Conservation (phyloP, 345 rosid species). For the Abelmoschus esculentus region DNA sequence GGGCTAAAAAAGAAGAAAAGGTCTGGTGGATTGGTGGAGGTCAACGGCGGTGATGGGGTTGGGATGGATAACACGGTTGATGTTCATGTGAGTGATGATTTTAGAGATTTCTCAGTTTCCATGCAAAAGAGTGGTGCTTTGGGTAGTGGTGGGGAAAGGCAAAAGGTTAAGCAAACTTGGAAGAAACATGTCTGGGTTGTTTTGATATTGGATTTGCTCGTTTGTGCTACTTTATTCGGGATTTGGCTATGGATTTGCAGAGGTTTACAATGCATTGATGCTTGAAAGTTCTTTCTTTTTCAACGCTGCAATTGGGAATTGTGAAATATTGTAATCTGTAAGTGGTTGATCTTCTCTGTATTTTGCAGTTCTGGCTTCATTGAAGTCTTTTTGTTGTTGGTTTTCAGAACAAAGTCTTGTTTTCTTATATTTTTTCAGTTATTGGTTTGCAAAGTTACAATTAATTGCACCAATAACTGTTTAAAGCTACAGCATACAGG, state of each 20-base stretch:
- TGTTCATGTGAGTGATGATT: constrained; percentile 22
- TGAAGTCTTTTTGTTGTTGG: constrained; percentile 15
- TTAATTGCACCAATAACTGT: constrained; percentile 7
- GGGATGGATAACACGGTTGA: constrained; percentile 38
- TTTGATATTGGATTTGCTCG: constrained; percentile 59
- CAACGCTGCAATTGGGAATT: constrained; percentile 3
- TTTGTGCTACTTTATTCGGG: constrained; percentile 65
- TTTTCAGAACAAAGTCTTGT: constrained; percentile 1
- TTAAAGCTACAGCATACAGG: constrained; percentile 2
- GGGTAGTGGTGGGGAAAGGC: constrained; percentile 29
- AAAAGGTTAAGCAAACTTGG: constrained; percentile 84
- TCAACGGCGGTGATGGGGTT: constrained; percentile 27
- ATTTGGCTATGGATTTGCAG: constrained; percentile 92
- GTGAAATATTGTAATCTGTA: constrained; percentile 5
- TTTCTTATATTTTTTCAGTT: constrained; percentile 11
- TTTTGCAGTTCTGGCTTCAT: constrained; percentile 2
- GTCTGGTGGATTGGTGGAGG: constrained; percentile 19
- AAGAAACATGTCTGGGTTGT: constrained; percentile 92
- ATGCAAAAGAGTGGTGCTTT: constrained; percentile 35
- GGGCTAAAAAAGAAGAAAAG: constrained; percentile 76
- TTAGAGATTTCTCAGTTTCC: constrained; percentile 33
- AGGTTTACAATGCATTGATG: constrained; percentile 78
- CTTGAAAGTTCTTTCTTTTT: constrained; percentile 24
- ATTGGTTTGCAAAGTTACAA: constrained; percentile 9
- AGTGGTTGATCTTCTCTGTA: neutral